Evolutionary conservation across 2,329 filamentous ascomycete species (phyloP).

Genomic region (Aspergillus tubingensis): DNA sequence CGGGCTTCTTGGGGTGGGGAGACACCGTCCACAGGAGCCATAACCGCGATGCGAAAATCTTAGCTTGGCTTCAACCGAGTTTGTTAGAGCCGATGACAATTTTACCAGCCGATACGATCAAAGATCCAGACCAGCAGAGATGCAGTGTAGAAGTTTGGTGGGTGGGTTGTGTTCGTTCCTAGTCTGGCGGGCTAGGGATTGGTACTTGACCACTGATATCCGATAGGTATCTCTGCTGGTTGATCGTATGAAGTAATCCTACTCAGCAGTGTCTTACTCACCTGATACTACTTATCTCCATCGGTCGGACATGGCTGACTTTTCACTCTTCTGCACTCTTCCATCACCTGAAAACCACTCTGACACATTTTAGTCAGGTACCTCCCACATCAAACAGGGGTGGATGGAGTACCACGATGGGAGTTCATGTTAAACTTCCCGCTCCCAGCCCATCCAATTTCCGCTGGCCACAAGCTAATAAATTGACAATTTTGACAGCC

Average conservation of each 20-base stretch:
- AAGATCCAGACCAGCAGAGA: background rate
- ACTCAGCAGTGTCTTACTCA: background rate
- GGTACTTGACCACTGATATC: background rate
- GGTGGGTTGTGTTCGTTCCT: background rate
- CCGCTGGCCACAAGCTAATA: background rate
- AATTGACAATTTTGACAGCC: slow-evolving; percentile 12
- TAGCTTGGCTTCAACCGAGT: background rate
- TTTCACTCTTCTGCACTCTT: background rate
- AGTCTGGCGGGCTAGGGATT: background rate
- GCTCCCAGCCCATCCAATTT: background rate
- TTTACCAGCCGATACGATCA: slow-evolving; percentile 4
- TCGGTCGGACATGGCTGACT: background rate
- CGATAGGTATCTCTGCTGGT: background rate
- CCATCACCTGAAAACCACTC: background rate
- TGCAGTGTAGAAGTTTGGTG: background rate
- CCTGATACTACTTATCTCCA: background rate
- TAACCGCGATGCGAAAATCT: slow-evolving; percentile 2
- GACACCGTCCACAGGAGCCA: background rate
- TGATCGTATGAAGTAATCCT: background rate
- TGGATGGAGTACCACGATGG: background rate
- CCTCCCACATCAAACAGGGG: background rate
- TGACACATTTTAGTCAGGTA: background rate
- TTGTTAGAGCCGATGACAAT: background rate
- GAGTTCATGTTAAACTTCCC: slow-evolving; percentile 6
- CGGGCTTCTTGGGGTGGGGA: background rate